These are phyloP conservation scores for Selaginella moellendorffii DNA, from an alignment of 75 land plant genomes.

Conservation along the genomic window DNA sequence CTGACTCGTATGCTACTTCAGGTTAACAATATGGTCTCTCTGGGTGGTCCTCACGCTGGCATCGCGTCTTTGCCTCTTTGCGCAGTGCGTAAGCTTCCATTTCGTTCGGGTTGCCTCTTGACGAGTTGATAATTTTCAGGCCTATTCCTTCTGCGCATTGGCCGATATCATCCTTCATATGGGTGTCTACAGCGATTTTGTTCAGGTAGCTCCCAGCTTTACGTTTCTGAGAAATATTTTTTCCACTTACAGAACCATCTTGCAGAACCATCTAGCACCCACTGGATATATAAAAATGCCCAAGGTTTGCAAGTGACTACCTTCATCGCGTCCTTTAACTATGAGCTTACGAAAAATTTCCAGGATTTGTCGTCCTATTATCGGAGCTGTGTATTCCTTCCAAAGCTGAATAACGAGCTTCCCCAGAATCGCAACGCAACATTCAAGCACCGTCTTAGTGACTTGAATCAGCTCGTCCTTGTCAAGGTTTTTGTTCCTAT, in stretches of 20 bases:
- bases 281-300: constrained; percentile 84
- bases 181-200: constrained; percentile 57
- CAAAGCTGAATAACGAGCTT: constrained; percentile 85
- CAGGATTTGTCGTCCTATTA: constrained; percentile 62
- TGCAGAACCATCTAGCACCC: constrained; percentile 87
- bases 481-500: no score
- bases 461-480: constrained; percentile 58
- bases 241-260: not conserved
- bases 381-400: constrained; percentile 66
- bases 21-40: constrained; percentile 78
- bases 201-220: constrained; percentile 42
- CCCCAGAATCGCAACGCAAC: constrained; percentile 45
- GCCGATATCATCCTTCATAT: constrained; percentile 47
- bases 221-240: not conserved
- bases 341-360: not conserved
- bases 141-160: constrained; percentile 35
- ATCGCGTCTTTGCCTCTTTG: constrained; percentile 89
- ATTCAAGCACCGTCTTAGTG: constrained; percentile 66
- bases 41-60: constrained; percentile 97
- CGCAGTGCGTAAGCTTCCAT: constrained; percentile 55
- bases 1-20: constrained; percentile 17
- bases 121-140: no score
- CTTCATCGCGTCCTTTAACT: not conserved
- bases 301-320: constrained; percentile 36
- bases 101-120: no score